A percentile compares a stretch with the other conserved stretches of the same genome.
Evolutionary conservation across 805 yeast species (phyloP).

Genomic region (Ogataea degrootiae): DNA sequence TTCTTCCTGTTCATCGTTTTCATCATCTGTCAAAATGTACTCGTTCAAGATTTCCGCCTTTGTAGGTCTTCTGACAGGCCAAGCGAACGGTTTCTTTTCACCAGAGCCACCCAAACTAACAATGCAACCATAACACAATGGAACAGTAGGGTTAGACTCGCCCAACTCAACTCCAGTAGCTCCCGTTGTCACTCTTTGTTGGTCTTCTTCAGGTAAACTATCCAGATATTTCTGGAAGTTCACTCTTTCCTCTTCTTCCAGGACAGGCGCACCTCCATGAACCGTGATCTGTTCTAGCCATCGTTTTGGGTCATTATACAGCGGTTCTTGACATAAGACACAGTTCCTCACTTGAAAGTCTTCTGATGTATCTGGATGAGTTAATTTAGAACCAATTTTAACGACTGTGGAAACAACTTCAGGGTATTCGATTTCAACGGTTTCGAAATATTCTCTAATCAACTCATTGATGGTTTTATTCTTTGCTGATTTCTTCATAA

Average conservation of each 20-base stretch:
- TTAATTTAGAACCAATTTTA: constrained; percentile 77
- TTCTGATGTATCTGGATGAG: constrained; percentile 34
- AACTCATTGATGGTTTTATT: constrained; percentile 81
- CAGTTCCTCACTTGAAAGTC: constrained; percentile 34
- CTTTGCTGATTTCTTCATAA: constrained; percentile 44
- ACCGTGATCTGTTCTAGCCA: constrained; percentile 75
- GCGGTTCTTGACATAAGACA: constrained; percentile 48
- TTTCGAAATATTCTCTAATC: constrained; percentile 63
- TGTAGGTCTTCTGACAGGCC: constrained; percentile 27
- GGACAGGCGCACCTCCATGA: constrained; percentile 45
- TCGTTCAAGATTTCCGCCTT: constrained; percentile 27
- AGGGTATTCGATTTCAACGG: constrained; percentile 74
- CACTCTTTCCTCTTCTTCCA: constrained; percentile 35
- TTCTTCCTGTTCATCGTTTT: constrained; percentile 3
- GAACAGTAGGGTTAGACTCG: constrained; percentile 14
- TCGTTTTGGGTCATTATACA: constrained; percentile 51
- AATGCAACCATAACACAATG: constrained; percentile 75
- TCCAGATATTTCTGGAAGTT: constrained; percentile 24
- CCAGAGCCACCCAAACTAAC: constrained; percentile 51
- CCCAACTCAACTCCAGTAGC: not conserved
- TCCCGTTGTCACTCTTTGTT: not conserved
- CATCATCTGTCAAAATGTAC: constrained; percentile 22
- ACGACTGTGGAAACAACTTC: constrained; percentile 91
- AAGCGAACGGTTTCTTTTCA: constrained; percentile 21
- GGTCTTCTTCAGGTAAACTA: not conserved